Conservation (phyloP, 2,329 filamentous ascomycete genomes). For the Aureobasidium sp. region DNA sequence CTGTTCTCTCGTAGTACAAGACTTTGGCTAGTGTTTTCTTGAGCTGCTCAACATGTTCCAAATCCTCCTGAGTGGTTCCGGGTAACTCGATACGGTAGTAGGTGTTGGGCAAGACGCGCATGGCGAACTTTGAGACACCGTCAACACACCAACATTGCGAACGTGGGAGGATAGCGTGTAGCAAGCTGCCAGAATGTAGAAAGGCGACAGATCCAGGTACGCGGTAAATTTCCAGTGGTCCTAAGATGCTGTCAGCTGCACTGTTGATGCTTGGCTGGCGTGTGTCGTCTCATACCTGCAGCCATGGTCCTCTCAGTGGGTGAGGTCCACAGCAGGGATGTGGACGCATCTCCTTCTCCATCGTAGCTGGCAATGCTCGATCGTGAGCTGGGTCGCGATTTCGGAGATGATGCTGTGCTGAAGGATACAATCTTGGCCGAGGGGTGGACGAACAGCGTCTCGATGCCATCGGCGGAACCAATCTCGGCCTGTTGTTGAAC, state of each 20-base stretch:
- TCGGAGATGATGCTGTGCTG: slow-evolving; percentile 29
- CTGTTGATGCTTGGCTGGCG: not conserved
- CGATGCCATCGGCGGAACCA: slow-evolving; percentile 42
- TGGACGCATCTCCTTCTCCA: slow-evolving; percentile 33
- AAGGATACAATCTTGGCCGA: slow-evolving; percentile 65
- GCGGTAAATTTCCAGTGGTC: slow-evolving; percentile 73
- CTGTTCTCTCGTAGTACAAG: slow-evolving; percentile 77
- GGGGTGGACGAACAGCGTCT: slow-evolving; percentile 67
- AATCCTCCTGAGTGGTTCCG: slow-evolving; percentile 54
- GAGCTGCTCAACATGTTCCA: slow-evolving; percentile 55
- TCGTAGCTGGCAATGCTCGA: slow-evolving; percentile 11
- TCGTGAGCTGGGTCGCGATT: slow-evolving; percentile 29
- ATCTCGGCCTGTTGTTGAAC: slow-evolving; percentile 25
- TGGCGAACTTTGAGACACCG: slow-evolving; percentile 73
- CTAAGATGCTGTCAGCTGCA: slow-evolving; percentile 31
- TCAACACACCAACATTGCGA: slow-evolving; percentile 94
- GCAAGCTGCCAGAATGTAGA: slow-evolving; percentile 71
- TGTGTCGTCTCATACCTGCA: slow-evolving; percentile 46
- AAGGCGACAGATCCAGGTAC: slow-evolving; percentile 82
- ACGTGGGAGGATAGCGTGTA: slow-evolving; percentile 80
- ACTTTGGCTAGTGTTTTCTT: slow-evolving; percentile 63
- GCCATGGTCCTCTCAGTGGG: slow-evolving; percentile 75
- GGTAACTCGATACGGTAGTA: slow-evolving; percentile 90
- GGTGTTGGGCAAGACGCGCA: slow-evolving; percentile 72
- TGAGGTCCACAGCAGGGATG: slow-evolving; percentile 64